Conservation (phyloP, 116 monocot genomes). For the Papilionanthe hybrid region DNA sequence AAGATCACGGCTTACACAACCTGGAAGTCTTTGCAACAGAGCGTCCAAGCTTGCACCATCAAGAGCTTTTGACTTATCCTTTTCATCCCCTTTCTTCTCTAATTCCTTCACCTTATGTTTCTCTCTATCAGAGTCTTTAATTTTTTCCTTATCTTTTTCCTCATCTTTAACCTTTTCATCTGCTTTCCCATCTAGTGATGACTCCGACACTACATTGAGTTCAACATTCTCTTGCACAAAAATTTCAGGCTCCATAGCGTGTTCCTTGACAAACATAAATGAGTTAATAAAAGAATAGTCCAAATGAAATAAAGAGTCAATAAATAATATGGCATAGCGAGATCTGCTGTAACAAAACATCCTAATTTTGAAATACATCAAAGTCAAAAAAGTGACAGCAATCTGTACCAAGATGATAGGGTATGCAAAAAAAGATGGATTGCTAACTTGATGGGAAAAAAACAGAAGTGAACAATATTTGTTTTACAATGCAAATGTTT, state of each 20-base stretch:
- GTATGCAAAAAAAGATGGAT: no score
- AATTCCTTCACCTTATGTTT: constrained; percentile 63
- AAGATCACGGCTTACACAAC: constrained; percentile 94
- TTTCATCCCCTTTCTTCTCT: constrained; percentile 79
- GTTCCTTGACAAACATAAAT: constrained; percentile 37
- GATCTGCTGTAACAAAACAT: no score
- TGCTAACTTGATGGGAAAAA: no score
- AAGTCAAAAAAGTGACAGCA: no score
- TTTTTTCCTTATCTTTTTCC: constrained; percentile 56
- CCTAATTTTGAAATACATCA: no score
- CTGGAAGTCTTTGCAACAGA: constrained; percentile 85
- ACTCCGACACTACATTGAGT: constrained; percentile 30
- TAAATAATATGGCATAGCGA: not conserved
- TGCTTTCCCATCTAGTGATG: constrained; percentile 34
- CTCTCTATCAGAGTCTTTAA: constrained; percentile 70
- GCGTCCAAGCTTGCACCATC: constrained; percentile 80
- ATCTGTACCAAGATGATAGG: no score
- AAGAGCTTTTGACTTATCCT: constrained; percentile 67
- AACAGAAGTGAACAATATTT: no score
- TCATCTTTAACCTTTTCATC: constrained; percentile 78
- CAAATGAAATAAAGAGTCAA: not conserved
- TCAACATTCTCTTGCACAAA: constrained; percentile 34
- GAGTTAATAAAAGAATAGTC: constrained; percentile 2
- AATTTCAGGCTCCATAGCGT: constrained; percentile 40
- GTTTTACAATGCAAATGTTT: no score